A percentile compares a stretch with the other conserved stretches of the same genome.
Evolutionary conservation across 2,329 filamentous ascomycete species (phyloP).

Genomic region (Aspergillus eucalypticola): DNA sequence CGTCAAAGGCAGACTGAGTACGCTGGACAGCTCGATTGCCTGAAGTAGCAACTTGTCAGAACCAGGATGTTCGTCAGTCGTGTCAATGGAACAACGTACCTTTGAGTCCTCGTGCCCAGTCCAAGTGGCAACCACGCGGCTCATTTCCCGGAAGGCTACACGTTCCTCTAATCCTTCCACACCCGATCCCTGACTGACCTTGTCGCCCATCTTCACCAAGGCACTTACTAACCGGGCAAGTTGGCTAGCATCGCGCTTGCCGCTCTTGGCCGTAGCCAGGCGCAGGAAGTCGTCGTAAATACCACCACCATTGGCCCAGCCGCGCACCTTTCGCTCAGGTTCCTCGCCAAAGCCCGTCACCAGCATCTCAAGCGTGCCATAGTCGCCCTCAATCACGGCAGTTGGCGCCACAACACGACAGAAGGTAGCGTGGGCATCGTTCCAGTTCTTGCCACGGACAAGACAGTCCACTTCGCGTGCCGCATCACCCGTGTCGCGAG

Average conservation of each 20-base stretch:
- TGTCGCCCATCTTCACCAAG: conserved; percentile 44
- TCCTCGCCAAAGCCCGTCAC: conserved; percentile 69
- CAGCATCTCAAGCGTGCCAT: conserved; percentile 66
- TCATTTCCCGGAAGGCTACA: conserved; percentile 82
- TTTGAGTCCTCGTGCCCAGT: conserved; percentile 62
- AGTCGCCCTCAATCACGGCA: conserved; percentile 80
- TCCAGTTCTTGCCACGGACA: conserved; percentile 71
- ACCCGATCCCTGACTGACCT: conserved; percentile 52
- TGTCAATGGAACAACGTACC: conserved; percentile 43
- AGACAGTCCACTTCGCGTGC: conserved; percentile 75
- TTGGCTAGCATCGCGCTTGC: conserved; percentile 44
- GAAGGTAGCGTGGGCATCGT: conserved; percentile 82
- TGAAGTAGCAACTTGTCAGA: conserved; percentile 13
- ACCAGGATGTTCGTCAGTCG: too few species aligned
- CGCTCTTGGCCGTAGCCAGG: conserved; percentile 45
- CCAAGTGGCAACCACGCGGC: conserved; percentile 68
- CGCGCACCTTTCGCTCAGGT: conserved; percentile 61
- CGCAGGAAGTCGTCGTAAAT: conserved; percentile 70
- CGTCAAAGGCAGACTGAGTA: conserved; percentile 56
- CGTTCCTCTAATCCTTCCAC: conserved; percentile 58
- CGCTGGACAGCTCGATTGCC: conserved; percentile 39
- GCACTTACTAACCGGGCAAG: conserved; percentile 51
- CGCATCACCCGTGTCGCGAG: conserved; percentile 70
- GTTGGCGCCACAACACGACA: conserved; percentile 76
- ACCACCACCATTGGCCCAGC: conserved; percentile 77